Conservation (phyloP, 2,329 filamentous ascomycete species). For the Fusarium sp. region DNA sequence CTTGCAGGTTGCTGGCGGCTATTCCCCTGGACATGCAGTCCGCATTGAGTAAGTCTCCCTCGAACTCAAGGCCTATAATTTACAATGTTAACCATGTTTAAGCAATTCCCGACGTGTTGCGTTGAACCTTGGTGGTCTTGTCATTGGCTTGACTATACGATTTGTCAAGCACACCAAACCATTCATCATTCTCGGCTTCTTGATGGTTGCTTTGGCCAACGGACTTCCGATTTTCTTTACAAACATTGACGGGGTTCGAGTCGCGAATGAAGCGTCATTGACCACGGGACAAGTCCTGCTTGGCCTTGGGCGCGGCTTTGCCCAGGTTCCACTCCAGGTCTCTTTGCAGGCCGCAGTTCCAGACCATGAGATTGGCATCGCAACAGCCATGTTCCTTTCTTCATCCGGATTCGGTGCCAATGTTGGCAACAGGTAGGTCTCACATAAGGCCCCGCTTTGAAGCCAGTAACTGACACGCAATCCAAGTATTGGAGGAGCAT, state of each 20-base stretch:
- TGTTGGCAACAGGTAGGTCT: constrained; percentile 42
- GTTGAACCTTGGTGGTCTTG: constrained; percentile 41
- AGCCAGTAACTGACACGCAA: not conserved
- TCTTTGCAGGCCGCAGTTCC: constrained; percentile 46
- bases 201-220: not conserved
- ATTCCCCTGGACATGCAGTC: constrained; percentile 45
- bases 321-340: constrained; percentile 44
- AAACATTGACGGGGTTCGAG: constrained; percentile 6
- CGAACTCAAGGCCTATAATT: too few species aligned
- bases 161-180: constrained; percentile 1
- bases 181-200: not conserved
- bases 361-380: constrained; percentile 46
- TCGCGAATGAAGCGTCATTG: constrained; percentile 32
- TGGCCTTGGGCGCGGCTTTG: constrained; percentile 43
- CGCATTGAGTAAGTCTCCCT: constrained; percentile 40
- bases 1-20: constrained; percentile 48
- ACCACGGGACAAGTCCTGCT: constrained; percentile 40
- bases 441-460: accelerated
- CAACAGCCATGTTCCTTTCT: constrained; percentile 46
- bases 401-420: constrained; percentile 42
- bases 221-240: not conserved
- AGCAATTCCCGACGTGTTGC: constrained; percentile 42
- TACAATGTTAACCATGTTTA: not conserved
- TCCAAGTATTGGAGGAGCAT: constrained; percentile 45
- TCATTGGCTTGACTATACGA: constrained; percentile 45